Conservation (phyloP, 2,329 filamentous ascomycete species). For the Akanthomyces muscarius region DNA sequence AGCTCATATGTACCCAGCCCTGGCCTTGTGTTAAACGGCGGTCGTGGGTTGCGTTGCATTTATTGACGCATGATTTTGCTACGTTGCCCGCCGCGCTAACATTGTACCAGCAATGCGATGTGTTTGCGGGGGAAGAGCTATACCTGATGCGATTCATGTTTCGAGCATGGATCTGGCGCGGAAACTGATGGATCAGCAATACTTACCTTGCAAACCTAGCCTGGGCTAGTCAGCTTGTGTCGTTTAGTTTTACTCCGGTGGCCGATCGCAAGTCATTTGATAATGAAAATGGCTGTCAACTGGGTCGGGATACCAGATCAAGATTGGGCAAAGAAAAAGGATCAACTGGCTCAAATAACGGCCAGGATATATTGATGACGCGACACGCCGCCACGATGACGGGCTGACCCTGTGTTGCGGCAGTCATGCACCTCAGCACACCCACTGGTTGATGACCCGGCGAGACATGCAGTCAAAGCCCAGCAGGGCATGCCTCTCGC, state of each 20-base stretch:
- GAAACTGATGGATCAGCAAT: not conserved
- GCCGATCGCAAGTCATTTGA: not conserved
- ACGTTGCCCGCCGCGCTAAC: not conserved
- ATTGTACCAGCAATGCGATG: not conserved
- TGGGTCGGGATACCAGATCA: too few species aligned
- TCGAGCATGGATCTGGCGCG: not conserved
- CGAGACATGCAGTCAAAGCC: constrained; percentile 4
- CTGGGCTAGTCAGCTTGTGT: not conserved
- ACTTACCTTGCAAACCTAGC: not conserved
- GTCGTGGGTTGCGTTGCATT: too few species aligned
- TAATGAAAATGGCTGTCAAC: not conserved
- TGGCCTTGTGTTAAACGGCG: not conserved
- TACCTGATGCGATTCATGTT: constrained; percentile 1
- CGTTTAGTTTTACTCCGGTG: not conserved
- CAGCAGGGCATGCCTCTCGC: not conserved
- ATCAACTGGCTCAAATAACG: too few species aligned
- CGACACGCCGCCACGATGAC: not conserved
- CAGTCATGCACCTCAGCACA: not conserved
- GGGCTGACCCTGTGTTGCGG: not conserved
- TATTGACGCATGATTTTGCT: not conserved
- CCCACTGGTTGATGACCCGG: not conserved
- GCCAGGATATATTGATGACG: not conserved
- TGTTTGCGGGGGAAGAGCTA: constrained; percentile 1
- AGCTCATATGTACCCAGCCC: not conserved
- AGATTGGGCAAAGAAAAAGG: too few species aligned